Percentiles rank a stretch among this genome's conserved stretches.
Evolutionary conservation across 2,329 filamentous ascomycete genomes (phyloP).

Genomic region (Pyrenochaeta sp.): DNA sequence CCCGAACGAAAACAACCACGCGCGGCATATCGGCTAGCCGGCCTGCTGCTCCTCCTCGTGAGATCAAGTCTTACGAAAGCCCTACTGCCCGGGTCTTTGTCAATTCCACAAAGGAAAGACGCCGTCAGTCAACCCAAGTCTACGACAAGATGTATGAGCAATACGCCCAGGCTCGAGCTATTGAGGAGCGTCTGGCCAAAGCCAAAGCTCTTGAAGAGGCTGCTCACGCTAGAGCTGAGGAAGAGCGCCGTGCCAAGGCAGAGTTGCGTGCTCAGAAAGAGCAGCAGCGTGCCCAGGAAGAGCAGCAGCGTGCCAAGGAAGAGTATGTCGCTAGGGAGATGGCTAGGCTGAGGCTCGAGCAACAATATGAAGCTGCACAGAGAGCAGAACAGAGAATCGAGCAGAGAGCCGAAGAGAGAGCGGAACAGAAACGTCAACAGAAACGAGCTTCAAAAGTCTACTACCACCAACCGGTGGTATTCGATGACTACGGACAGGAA

Average conservation of each 20-base stretch:
- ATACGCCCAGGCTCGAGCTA: conserved; percentile 4
- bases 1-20: conserved; percentile 24
- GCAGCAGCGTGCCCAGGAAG: too few relatives aligned
- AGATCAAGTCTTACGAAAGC: conserved; percentile 40
- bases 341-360: not conserved
- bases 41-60: conserved; percentile 44
- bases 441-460: conserved; percentile 22
- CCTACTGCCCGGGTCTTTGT: conserved; percentile 35
- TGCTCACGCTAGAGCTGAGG: conserved; percentile 1
- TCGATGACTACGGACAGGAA: conserved; percentile 24
- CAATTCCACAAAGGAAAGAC: conserved; percentile 29
- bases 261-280: too few relatives aligned
- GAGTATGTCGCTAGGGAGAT: too few relatives aligned
- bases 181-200: conserved; percentile 3
- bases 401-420: not conserved
- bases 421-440: conserved; percentile 19
- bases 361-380: not conserved
- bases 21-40: conserved; percentile 35
- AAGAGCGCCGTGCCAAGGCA: conserved; percentile 12
- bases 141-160: conserved; percentile 30
- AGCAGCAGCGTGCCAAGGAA: too few relatives aligned
- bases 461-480: conserved; percentile 17
- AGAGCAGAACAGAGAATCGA: too few relatives aligned
- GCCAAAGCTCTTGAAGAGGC: conserved; percentile 5
- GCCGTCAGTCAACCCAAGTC: conserved; percentile 38